Conservation (phyloP, 2,329 filamentous ascomycete species). For the Colletotrichum lupini region DNA sequence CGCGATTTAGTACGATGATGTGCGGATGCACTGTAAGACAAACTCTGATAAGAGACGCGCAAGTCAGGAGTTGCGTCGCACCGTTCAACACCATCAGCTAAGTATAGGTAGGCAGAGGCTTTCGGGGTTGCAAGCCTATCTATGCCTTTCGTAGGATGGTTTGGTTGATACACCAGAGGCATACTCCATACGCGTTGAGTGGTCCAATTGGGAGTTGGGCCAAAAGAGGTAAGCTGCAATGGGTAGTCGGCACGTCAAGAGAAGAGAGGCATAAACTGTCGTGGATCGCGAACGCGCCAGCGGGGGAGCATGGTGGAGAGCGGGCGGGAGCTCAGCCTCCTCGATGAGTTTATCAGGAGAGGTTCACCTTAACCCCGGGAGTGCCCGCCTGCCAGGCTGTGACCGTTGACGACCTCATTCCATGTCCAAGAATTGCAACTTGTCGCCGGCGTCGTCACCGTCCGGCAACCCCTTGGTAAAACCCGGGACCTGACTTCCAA, state of each 20-base stretch:
- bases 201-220: neutral
- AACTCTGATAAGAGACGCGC: slow-evolving; percentile 3
- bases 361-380: slow-evolving; percentile 1
- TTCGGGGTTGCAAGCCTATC: neutral
- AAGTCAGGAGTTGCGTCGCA: slow-evolving; percentile 11
- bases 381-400: neutral
- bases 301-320: slow-evolving; percentile 22
- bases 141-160: neutral
- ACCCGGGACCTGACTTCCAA: slow-evolving; percentile 4
- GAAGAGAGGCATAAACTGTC: slow-evolving; percentile 19
- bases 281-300: slow-evolving; percentile 13
- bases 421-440: neutral
- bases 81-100: neutral
- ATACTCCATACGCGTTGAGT: neutral
- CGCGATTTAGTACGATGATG: neutral
- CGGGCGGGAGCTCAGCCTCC: slow-evolving; percentile 13
- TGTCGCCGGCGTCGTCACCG: slow-evolving; percentile 9
- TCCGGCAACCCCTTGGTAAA: neutral
- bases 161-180: neutral
- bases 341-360: slow-evolving; percentile 22
- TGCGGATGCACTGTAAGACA: neutral
- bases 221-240: slow-evolving; percentile 14
- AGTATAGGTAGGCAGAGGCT: neutral
- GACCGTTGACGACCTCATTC: neutral
- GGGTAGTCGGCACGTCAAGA: slow-evolving; percentile 4